Conservation (phyloP, 805 yeast genomes). For the Myxozyma vanderwaltii region DNA sequence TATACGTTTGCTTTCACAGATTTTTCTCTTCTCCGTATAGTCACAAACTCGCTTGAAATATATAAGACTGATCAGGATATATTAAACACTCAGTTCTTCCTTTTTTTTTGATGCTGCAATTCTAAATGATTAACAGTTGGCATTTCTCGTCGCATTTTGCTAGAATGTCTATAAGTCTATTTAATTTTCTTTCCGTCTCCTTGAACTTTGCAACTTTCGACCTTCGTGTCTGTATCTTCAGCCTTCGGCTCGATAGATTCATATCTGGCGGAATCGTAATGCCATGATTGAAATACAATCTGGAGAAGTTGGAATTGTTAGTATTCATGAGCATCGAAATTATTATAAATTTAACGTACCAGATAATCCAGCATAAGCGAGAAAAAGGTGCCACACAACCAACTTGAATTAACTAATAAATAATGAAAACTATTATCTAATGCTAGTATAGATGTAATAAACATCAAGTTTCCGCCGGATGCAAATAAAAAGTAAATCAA, state of each 20-base stretch:
- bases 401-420: conserved; percentile 77
- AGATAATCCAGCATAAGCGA: conserved; percentile 70
- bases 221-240: background rate
- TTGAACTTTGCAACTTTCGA: background rate
- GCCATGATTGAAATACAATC: conserved; percentile 33
- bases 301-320: background rate
- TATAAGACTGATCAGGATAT: no score
- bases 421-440: conserved; percentile 67
- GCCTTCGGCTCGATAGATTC: background rate
- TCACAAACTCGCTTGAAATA: no score
- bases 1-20: no score
- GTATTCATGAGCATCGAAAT: background rate
- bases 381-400: conserved; percentile 92
- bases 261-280: conserved; percentile 21
- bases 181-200: conserved; percentile 6
- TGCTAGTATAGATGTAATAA: conserved; percentile 80
- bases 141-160: background rate
- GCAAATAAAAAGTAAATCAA: conserved; percentile 93
- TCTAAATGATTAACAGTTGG: no score
- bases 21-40: no score
- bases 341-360: conserved; percentile 6
- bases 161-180: background rate
- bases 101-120: no score
- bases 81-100: no score
- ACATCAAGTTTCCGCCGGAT: conserved; percentile 88